These are phyloP conservation scores for Scheffersomyces quercinus DNA, from an alignment of 1,139 yeast species.

Conservation along the genomic window DNA sequence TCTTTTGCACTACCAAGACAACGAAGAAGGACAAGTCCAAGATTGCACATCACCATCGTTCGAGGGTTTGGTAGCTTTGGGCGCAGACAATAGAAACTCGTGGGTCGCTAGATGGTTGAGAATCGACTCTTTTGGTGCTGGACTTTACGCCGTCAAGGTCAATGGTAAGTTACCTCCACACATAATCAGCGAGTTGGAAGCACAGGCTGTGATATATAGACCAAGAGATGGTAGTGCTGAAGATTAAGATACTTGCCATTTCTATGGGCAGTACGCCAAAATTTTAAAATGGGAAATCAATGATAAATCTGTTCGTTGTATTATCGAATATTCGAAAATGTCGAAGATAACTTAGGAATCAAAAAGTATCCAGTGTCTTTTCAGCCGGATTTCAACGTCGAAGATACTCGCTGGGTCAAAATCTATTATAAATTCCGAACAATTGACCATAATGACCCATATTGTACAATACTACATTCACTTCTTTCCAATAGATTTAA, in stretches of 20 bases:
- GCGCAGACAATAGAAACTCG: conserved; percentile 74
- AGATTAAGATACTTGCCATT: conserved; percentile 42
- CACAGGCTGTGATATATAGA: conserved; percentile 77
- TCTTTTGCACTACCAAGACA: conserved; percentile 72
- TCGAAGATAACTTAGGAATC: not conserved
- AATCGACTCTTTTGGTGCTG: conserved; percentile 86
- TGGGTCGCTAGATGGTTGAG: conserved; percentile 99
- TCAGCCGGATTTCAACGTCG: too few species aligned
- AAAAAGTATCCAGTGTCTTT: not conserved
- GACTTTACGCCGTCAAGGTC: conserved; percentile 90
- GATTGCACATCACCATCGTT: conserved; percentile 96
- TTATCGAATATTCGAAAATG: not conserved
- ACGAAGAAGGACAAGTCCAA: conserved; percentile 79
- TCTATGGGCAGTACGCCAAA: too few species aligned
- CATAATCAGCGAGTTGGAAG: conserved; percentile 68
- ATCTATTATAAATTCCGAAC: too few species aligned
- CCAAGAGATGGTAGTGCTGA: conserved; percentile 97
- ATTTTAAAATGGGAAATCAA: too few species aligned
- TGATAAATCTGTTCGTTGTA: not conserved
- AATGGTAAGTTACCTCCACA: conserved; percentile 91
- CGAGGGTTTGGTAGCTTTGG: conserved; percentile 92
- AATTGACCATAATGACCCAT: not conserved
- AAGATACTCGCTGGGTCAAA: too few species aligned
- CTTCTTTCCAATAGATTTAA: not conserved
- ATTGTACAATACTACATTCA: not conserved